A percentile compares a stretch with the other conserved stretches of the same genome.
Evolutionary conservation across 164 flowering plant species (phyloP).

Genomic region (Aristolochia contorta): DNA sequence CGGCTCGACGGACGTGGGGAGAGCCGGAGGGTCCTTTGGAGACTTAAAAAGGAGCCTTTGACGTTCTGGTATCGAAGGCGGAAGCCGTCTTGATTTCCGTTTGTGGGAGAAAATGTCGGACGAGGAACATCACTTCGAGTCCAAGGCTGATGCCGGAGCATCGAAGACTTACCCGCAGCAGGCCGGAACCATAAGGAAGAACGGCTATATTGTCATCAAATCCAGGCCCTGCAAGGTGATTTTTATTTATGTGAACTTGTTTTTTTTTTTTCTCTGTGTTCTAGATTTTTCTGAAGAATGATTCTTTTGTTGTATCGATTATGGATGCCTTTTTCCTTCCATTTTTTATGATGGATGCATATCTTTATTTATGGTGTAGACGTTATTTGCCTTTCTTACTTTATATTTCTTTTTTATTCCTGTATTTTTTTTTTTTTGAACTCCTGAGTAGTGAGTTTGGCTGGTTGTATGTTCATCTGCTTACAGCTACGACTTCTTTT

Average conservation of each 20-base stretch:
- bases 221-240: slow-evolving; percentile 47
- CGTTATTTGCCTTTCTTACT: background rate
- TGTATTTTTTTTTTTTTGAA: background rate
- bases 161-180: slow-evolving; percentile 51
- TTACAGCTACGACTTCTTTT: no score
- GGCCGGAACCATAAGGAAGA: slow-evolving; percentile 49
- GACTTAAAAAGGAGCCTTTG: no score
- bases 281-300: no score
- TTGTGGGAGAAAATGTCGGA: slow-evolving; percentile 32
- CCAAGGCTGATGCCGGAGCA: slow-evolving; percentile 48
- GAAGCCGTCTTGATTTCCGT: no score
- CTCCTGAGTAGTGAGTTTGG: background rate
- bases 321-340: no score
- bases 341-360: background rate
- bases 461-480: no score
- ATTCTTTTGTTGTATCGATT: no score
- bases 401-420: background rate
- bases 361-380: background rate
- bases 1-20: no score
- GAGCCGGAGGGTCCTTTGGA: no score
- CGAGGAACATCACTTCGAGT: slow-evolving; percentile 48
- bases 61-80: no score
- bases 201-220: slow-evolving; percentile 43
- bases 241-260: no score
- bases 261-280: no score